Base-by-base conservation (phyloP, 208 protist genomes). In the Herpetomonas samuelpessoai region DNA sequence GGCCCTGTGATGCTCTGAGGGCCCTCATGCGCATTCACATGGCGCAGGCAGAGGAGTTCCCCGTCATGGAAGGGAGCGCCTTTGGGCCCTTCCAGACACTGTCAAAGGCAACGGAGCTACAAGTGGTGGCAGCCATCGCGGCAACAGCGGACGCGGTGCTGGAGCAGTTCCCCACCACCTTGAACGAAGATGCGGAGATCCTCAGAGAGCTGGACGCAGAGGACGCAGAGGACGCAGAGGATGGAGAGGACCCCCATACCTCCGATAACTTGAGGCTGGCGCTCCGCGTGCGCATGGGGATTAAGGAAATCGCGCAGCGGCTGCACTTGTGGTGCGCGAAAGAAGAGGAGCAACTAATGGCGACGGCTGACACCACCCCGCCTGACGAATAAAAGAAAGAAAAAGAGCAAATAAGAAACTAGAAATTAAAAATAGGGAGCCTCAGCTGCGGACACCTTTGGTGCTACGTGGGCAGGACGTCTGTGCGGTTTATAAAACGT, bases 11-110 rank as follows among this genome's bases (percentile, higher is more conserved):
- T 7, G 84, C 91, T 3, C 80, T 94, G 50, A 50, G 76, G 19
- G 91, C 87, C 4, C 76, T 92, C 16, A 64, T 96, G 45, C 87
- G 87, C 3, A 59, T 96, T 12, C 68, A 84, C 44, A 54, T 94
- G n/a, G 86, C 87, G 16, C 53, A 85, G 51, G 79, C 69, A 3
- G 69, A 81, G 18, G 86, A 96, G 67, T 88, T 96, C 48, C 63
- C 47, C 14, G 28, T 21, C 24, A 82, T 96, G 76, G 84, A 91
- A 58, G 29, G 29, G 1, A 29, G 59, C 28, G 51, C 45, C 16
- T 56, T 81, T 28, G 65, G 83, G 29, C 85, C 87, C 25, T 94
- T 93, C 35, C 25, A 26, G 9, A 9, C 57, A 10, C 63, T 92
- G 16, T 81, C 84, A 2, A 49, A 39, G 18, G 27, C 44, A 22